A percentile compares a stretch with the other conserved stretches of the same genome.
Evolutionary conservation across 345 rosid species (phyloP).

Genomic region (Litchi chinensis): DNA sequence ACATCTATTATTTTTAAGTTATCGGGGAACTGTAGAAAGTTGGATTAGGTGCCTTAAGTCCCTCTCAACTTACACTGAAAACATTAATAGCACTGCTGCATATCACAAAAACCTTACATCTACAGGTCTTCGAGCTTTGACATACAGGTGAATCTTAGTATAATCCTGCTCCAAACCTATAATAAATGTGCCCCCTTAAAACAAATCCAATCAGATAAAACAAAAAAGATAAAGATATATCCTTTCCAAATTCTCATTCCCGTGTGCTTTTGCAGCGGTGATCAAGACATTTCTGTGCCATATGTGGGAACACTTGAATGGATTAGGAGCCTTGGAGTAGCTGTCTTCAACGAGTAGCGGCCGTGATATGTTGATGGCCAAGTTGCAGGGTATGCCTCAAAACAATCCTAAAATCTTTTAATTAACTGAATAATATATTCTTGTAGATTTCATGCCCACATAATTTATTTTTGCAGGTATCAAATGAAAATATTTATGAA

Average conservation of each 20-base stretch:
- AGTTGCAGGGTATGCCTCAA: constrained; percentile 36
- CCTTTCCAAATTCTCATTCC: neutral
- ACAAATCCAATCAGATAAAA: too few relatives aligned
- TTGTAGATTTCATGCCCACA: neutral
- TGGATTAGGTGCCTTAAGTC: constrained; percentile 36
- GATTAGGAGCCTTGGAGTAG: constrained; percentile 32
- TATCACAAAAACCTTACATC: constrained; percentile 34
- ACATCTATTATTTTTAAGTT: neutral
- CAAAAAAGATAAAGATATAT: too few relatives aligned
- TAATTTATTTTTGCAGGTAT: constrained; percentile 23
- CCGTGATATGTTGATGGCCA: constrained; percentile 40
- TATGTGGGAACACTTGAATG: constrained; percentile 35
- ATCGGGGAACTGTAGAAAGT: constrained; percentile 32
- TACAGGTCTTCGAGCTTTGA: constrained; percentile 43
- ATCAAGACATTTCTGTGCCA: constrained; percentile 38
- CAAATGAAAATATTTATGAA: constrained; percentile 44
- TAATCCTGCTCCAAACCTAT: neutral
- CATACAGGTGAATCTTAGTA: constrained; percentile 29
- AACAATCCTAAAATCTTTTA: neutral
- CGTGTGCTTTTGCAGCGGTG: constrained; percentile 31
- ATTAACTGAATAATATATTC: too few relatives aligned
- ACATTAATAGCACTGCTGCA: constrained; percentile 17
- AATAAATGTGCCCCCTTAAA: neutral
- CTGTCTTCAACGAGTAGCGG: constrained; percentile 37
- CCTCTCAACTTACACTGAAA: constrained; percentile 29